Conservation (phyloP, 2,329 filamentous ascomycete genomes). For the Phialophora chinensis region DNA sequence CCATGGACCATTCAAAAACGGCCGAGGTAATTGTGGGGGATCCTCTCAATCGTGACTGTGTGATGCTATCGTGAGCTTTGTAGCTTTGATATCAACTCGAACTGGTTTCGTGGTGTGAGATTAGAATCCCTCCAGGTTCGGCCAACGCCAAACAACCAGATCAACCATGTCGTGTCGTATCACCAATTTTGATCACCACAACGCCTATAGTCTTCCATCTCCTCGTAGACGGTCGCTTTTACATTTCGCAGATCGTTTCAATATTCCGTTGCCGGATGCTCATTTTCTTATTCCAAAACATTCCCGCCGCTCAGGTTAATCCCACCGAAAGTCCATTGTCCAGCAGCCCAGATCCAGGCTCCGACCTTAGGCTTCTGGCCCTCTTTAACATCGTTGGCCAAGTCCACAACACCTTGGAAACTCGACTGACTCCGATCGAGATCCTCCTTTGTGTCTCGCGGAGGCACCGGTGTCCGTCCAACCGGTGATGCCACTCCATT, state of each 20-base stretch:
- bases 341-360: conserved; percentile 54
- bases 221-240: not conserved
- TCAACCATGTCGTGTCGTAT: not conserved
- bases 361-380: conserved; percentile 49
- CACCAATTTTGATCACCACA: not conserved
- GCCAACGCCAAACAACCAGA: not conserved
- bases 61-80: not conserved
- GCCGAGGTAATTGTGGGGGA: not conserved
- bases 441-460: conserved; percentile 41
- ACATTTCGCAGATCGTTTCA: not conserved
- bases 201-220: not conserved
- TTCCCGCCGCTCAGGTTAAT: conserved; percentile 42
- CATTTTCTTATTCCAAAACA: conserved; percentile 18
- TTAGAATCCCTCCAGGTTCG: not conserved
- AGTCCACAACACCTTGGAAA: conserved; percentile 47
- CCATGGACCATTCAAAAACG: not conserved
- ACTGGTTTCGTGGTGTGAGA: not conserved
- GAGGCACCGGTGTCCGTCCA: conserved; percentile 49
- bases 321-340: conserved; percentile 52
- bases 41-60: not conserved
- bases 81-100: not conserved
- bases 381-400: conserved; percentile 47
- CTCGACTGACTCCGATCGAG: conserved; percentile 40
- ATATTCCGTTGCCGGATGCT: not conserved
- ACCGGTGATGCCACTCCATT: conserved; percentile 62